A percentile compares a stretch with the other conserved stretches of the same genome.
These are phyloP conservation scores for Pulveroboletus frians DNA, from an alignment of 768 basidiomycete species.

Conservation along the genomic window DNA sequence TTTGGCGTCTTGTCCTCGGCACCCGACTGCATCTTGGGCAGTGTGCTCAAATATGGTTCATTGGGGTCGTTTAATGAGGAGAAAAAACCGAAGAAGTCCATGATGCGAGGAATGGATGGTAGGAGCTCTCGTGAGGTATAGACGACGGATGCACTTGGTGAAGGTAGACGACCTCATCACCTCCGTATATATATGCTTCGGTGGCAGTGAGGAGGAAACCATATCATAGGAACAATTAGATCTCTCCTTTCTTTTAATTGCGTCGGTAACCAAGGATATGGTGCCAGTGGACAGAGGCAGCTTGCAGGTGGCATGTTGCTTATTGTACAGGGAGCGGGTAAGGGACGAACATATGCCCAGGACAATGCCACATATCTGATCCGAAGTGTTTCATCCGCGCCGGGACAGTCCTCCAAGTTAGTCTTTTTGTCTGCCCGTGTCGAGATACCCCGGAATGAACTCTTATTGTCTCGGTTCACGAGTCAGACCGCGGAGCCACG, in stretches of 20 bases:
- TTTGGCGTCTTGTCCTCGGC: too few relatives aligned
- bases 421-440: slow-evolving; percentile 15
- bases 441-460: neutral
- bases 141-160: slow-evolving; percentile 5
- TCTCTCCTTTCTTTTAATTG: neutral
- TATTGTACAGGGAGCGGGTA: slow-evolving; percentile 18
- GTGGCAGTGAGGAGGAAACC: neutral
- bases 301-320: neutral
- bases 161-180: neutral
- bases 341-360: neutral
- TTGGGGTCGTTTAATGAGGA: neutral
- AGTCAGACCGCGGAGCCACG: slow-evolving; percentile 18
- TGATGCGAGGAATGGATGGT: slow-evolving; percentile 9
- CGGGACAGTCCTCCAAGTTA: neutral
- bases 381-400: neutral
- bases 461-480: slow-evolving; percentile 21
- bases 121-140: neutral
- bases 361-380: neutral
- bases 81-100: slow-evolving; percentile 17
- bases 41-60: slow-evolving; percentile 37
- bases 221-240: neutral
- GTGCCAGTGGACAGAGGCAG: slow-evolving; percentile 3
- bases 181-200: slow-evolving; percentile 12
- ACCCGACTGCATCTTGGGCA: too few relatives aligned
- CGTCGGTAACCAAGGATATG: neutral